A percentile compares a stretch with the other conserved stretches of the same genome.
These are phyloP conservation scores for Eucalyptus regnans DNA, from an alignment of 345 rosid genomes.

Conservation along the genomic window DNA sequence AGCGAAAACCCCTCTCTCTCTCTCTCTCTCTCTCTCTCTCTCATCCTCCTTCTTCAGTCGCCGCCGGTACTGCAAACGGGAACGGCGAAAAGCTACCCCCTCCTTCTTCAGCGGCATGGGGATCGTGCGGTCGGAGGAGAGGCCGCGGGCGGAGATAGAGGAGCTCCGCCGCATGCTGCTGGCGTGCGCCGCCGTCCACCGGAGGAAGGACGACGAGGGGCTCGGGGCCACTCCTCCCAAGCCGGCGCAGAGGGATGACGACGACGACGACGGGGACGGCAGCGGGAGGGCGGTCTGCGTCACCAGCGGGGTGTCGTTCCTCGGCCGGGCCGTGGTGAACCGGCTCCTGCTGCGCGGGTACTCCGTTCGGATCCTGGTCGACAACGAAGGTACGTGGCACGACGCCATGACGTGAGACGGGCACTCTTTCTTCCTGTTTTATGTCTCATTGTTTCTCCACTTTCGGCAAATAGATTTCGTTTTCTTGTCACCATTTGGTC, in stretches of 20 bases:
- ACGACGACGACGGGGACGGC: neutral
- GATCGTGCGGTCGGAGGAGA: conserved; percentile 34
- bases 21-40: neutral
- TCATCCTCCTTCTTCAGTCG: neutral
- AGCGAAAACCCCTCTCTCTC: neutral
- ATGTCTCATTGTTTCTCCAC: neutral
- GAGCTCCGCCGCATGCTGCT: conserved; percentile 35
- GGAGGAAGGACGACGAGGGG: conserved; percentile 24
- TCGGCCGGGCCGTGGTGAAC: conserved; percentile 59
- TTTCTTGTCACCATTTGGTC: neutral
- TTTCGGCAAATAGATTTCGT: neutral
- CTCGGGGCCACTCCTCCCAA: neutral
- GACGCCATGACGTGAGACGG: neutral
- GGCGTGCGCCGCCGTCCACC: conserved; percentile 16
- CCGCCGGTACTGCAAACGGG: neutral
- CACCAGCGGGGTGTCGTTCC: conserved; percentile 67
- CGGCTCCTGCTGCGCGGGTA: conserved; percentile 51
- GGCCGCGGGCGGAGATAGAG: conserved; percentile 26
- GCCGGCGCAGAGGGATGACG: neutral
- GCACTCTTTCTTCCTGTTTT: neutral
- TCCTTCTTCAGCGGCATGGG: conserved; percentile 9
- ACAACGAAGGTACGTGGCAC: conserved; percentile 25
- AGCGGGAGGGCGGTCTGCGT: conserved; percentile 44
- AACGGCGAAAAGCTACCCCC: neutral
- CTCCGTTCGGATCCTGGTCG: conserved; percentile 58